A percentile compares a stretch with the other conserved stretches of the same genome.
These are phyloP conservation scores for Leishmania martiniquensis DNA, from an alignment of 208 protist genomes.

Conservation along the genomic window DNA sequence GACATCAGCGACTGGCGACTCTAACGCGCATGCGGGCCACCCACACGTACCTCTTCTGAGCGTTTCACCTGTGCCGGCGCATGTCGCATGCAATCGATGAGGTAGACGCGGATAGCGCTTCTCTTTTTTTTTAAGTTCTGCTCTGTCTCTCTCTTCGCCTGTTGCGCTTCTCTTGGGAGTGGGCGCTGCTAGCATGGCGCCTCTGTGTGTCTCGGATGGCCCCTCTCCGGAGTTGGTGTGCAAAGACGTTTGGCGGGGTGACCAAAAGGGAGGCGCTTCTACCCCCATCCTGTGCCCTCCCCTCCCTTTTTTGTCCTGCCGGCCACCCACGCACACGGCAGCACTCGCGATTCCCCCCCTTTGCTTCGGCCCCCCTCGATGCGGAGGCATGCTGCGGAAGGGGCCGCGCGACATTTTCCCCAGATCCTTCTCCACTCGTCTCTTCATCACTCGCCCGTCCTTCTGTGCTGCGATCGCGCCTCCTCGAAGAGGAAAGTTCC, in stretches of 20 bases:
- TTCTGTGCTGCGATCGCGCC: too few species aligned
- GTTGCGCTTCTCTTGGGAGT: not conserved
- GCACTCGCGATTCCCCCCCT: not conserved
- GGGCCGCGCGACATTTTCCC: too few species aligned
- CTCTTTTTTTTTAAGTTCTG: not conserved
- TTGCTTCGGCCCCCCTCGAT: not conserved
- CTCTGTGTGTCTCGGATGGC: not conserved
- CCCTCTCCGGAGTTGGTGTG: not conserved
- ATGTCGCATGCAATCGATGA: not conserved
- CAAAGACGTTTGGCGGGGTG: not conserved
- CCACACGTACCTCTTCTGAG: slow-evolving; percentile 53
- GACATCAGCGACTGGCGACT: slow-evolving; percentile 52
- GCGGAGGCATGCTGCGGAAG: too few species aligned
- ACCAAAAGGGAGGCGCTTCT: not conserved
- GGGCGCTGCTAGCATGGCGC: not conserved
- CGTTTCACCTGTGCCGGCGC: not conserved
- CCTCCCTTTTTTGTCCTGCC: not conserved
- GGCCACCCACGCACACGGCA: not conserved
- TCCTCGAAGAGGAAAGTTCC: too few species aligned
- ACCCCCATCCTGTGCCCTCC: not conserved
- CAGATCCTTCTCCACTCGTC: not conserved
- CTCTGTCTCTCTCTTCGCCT: not conserved
- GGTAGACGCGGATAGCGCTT: not conserved
- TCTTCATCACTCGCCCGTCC: too few species aligned
- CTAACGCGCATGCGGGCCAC: slow-evolving; percentile 69